Evolutionary conservation across 331 rosid genomes (phyloP).

Genomic region (Erythrophleum ivorense): DNA sequence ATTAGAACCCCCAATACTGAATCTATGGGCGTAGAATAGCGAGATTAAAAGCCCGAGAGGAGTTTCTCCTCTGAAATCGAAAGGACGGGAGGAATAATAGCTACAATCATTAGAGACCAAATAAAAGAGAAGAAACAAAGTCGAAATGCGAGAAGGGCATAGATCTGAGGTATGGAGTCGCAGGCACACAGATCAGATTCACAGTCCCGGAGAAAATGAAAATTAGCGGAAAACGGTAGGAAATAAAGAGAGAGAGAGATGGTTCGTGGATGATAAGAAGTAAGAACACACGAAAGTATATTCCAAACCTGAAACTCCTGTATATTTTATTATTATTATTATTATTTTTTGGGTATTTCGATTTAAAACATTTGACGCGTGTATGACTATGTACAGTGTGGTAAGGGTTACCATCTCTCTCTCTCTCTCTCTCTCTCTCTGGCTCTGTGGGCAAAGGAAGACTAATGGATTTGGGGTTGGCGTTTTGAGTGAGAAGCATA

Average conservation of each 20-base stretch:
- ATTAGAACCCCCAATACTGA: neutral
- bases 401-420: neutral
- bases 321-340: neutral
- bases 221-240: neutral
- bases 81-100: slow-evolving; percentile 18
- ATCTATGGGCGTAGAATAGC: neutral
- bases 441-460: slow-evolving; percentile 36
- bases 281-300: neutral
- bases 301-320: neutral
- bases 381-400: neutral
- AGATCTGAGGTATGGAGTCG: slow-evolving; percentile 43
- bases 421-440: neutral
- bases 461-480: slow-evolving; percentile 33
- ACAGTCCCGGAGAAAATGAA: neutral
- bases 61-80: neutral
- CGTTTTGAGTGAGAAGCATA: neutral
- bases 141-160: neutral
- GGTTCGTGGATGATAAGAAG: slow-evolving; percentile 10
- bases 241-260: neutral
- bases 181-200: slow-evolving; percentile 7
- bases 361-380: neutral
- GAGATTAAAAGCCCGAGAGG: neutral
- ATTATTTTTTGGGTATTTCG: neutral
- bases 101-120: neutral
- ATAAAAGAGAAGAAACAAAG: neutral